Conservation (phyloP, 1,139 yeast genomes). For the Yamadazyma diddensiae region DNA sequence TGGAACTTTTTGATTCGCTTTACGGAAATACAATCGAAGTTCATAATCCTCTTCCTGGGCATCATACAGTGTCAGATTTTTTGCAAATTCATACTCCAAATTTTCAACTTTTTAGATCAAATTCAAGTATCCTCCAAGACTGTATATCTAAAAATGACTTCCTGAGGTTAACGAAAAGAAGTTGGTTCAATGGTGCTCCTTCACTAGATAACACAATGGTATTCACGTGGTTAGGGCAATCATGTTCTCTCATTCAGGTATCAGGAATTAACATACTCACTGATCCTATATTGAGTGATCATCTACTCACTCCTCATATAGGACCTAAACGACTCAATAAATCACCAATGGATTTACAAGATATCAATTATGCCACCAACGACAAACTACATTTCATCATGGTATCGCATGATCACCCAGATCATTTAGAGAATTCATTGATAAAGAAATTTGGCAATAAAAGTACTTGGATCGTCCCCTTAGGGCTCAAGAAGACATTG, state of each 20-base stretch:
- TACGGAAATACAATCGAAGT: slow-evolving; percentile 61
- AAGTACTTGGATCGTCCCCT: slow-evolving; percentile 81
- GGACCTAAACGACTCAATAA: slow-evolving; percentile 84
- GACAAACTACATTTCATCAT: slow-evolving; percentile 62
- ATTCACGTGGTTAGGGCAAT: slow-evolving; percentile 92
- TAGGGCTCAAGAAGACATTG: slow-evolving; percentile 65
- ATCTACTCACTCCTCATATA: slow-evolving; percentile 55
- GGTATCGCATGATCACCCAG: slow-evolving; percentile 95
- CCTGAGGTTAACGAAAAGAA: slow-evolving; percentile 11
- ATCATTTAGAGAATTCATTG: slow-evolving; percentile 73
- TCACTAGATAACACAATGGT: slow-evolving; percentile 26
- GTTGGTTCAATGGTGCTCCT: slow-evolving; percentile 9
- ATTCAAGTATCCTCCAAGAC: slow-evolving; percentile 27
- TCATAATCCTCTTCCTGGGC: slow-evolving; percentile 33
- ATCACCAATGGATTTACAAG: slow-evolving; percentile 62
- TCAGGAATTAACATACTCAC: slow-evolving; percentile 74
- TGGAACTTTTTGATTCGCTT: slow-evolving; percentile 64
- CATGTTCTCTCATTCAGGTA: slow-evolving; percentile 73
- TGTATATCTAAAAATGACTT: slow-evolving; percentile 25
- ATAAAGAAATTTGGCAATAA: slow-evolving; percentile 56
- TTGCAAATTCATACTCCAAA: slow-evolving; percentile 63
- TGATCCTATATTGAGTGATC: slow-evolving; percentile 79
- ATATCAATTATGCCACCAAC: slow-evolving; percentile 53
- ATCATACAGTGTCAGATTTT: slow-evolving; percentile 54
- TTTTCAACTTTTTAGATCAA: slow-evolving; percentile 39